Conservation (phyloP, 768 basidiomycete genomes). For the Astraeus odoratus region DNA sequence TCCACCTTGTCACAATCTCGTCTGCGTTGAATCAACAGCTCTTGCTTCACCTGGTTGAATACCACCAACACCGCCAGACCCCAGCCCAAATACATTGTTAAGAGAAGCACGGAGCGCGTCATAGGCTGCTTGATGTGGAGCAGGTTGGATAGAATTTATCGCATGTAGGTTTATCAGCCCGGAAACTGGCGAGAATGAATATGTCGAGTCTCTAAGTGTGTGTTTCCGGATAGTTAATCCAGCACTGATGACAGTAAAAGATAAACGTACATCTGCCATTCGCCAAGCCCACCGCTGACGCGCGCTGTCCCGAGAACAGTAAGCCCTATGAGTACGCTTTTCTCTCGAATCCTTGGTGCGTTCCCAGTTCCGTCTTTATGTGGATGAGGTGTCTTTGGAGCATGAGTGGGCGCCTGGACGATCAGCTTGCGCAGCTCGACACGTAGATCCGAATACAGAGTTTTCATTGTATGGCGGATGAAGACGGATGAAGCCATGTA, state of each 20-base stretch:
- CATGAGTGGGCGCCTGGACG: constrained; percentile 17
- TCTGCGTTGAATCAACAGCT: constrained; percentile 5
- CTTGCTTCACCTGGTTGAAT: constrained; percentile 11
- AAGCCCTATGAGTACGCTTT: constrained; percentile 49
- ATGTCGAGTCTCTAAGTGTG: constrained; percentile 54
- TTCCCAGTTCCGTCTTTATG: neutral
- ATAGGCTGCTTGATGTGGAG: constrained; percentile 66
- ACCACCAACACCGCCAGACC: constrained; percentile 6
- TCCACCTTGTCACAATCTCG: neutral
- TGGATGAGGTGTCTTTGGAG: neutral
- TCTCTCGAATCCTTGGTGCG: constrained; percentile 38
- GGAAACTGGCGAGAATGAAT: constrained; percentile 60
- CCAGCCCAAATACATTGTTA: constrained; percentile 17
- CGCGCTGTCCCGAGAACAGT: constrained; percentile 52
- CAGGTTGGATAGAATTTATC: constrained; percentile 72
- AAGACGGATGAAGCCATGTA: constrained; percentile 68
- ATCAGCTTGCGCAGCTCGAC: constrained; percentile 49
- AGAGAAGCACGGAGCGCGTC: constrained; percentile 44
- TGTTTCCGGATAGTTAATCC: neutral
- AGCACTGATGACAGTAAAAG: neutral
- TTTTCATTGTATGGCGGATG: constrained; percentile 67
- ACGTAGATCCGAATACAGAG: constrained; percentile 60
- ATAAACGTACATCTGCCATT: constrained; percentile 65
- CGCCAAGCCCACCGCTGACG: constrained; percentile 52
- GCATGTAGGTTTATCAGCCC: constrained; percentile 60